A percentile compares a stretch with the other conserved stretches of the same genome.
These are phyloP conservation scores for Tilletia walkeri DNA, from an alignment of 1,284 basidiomycete genomes.

Conservation along the genomic window DNA sequence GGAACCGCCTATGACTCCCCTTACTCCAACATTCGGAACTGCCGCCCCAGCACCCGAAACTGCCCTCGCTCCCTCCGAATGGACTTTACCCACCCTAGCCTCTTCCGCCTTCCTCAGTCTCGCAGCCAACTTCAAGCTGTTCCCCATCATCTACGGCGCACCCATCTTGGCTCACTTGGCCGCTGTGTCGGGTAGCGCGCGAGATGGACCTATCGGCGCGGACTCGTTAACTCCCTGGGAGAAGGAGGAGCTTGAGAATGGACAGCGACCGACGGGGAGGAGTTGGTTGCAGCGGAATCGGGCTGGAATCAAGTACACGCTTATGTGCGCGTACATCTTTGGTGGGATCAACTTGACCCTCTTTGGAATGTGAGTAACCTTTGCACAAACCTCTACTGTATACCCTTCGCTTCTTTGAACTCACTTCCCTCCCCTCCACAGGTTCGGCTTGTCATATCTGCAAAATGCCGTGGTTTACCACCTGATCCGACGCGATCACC, in stretches of 20 bases:
- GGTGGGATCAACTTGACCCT: slow-evolving; percentile 9
- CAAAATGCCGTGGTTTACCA: slow-evolving; percentile 93
- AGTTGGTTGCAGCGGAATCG: slow-evolving; percentile 10
- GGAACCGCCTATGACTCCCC: slow-evolving; percentile 15
- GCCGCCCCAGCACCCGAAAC: slow-evolving; percentile 30
- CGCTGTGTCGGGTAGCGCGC: slow-evolving; percentile 22
- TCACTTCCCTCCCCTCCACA: slow-evolving; percentile 52
- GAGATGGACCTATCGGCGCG: slow-evolving; percentile 19
- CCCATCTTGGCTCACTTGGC: slow-evolving; percentile 69
- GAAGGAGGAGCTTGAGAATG: slow-evolving; percentile 14
- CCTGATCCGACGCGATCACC: slow-evolving; percentile 82
- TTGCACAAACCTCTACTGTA: neutral
- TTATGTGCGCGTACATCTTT: slow-evolving; percentile 17
- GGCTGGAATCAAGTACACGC: slow-evolving; percentile 7
- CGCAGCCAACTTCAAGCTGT: slow-evolving; percentile 58
- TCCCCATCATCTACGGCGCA: slow-evolving; percentile 84
- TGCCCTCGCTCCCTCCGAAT: slow-evolving; percentile 30
- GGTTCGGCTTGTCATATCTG: slow-evolving; percentile 90
- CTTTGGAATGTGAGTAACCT: slow-evolving; percentile 19
- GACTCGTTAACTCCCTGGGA: slow-evolving; percentile 14
- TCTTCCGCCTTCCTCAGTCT: slow-evolving; percentile 44
- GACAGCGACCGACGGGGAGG: neutral
- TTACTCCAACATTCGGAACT: slow-evolving; percentile 16
- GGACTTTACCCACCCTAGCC: slow-evolving; percentile 36
- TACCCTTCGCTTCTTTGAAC: slow-evolving; percentile 13